Evolutionary conservation across 2,329 filamentous ascomycete genomes (phyloP), one percentile per base, ranked within the genome.

Genomic region (Fusarium transvaalense): DNA sequence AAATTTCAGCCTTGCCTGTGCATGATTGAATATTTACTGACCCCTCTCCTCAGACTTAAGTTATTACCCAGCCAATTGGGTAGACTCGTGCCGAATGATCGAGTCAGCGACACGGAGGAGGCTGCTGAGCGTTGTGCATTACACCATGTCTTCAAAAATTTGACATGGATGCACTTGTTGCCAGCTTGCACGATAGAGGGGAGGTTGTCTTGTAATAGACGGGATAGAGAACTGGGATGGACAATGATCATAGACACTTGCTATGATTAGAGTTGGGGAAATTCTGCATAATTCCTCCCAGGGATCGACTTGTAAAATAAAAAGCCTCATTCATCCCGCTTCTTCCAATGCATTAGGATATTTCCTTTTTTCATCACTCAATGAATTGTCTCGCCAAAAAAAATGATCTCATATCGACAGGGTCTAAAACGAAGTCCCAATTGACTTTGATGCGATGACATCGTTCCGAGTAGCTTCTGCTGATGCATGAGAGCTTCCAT

Each of bases 221-320:
- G 78, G 77, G 75, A 79, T 80, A 80, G 77, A 80, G 76, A 75
- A 74, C 69, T 76, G 77, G 76, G 76, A 76, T 71, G 64, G 77
- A 71, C 73, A 74, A 72, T 74, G 69, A 68, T 71, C 67, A 71
- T 76, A 73, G 72, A 64, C 68, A 73, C 72, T 76, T 75, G 71
- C 74, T 77, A 73, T 77, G 71, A 76, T 48, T 77, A 75, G 75
- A 78, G 72, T 75, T 77, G 75, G 76, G 74, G 74, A 72, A 74
- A 74, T 70, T 73, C 75, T 74, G 66, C 72, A 68, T 74, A 74
- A 70, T 75, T 76, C 68, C 75, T 75, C 72, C 69, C 71, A 67
- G 75, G 75, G 77, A 78, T 71, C 71, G 73, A 77, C 75, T 77
- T 81, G 79, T 81, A 81, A 80, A 81, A 79, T 81, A 79, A 80